Conservation (phyloP, 169 alveolate species). For the Toxoplasma gondii region DNA sequence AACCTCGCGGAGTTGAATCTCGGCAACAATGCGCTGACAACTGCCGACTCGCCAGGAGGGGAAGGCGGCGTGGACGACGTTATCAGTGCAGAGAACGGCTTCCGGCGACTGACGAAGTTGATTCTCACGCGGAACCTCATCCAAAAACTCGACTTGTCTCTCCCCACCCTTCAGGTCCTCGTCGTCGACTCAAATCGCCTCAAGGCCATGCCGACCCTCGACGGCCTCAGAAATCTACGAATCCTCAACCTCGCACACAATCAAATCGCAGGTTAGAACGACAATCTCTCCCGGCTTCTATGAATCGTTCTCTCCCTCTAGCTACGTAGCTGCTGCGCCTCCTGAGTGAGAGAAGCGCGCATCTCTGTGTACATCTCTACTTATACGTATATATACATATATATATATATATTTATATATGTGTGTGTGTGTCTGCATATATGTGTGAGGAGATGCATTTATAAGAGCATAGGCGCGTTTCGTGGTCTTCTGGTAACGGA, state of each 20-base stretch:
- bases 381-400: too few species aligned
- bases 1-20: conserved; percentile 32
- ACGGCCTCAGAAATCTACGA: conserved; percentile 36
- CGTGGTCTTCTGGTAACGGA: too few species aligned
- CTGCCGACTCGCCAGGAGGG: neutral
- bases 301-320: neutral
- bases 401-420: too few species aligned
- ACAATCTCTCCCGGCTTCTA: neutral
- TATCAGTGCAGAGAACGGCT: conserved; percentile 40
- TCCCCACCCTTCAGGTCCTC: conserved; percentile 45
- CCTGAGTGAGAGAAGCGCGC: too few species aligned
- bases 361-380: too few species aligned
- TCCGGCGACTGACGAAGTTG: conserved; percentile 31
- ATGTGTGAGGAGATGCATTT: too few species aligned
- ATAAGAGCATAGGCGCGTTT: too few species aligned
- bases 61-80: conserved; percentile 24
- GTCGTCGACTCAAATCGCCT: conserved; percentile 51
- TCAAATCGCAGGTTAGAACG: conserved; percentile 29
- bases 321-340: neutral
- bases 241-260: conserved; percentile 59
- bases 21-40: conserved; percentile 43
- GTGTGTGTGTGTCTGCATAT: too few species aligned
- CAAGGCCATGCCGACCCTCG: conserved; percentile 38
- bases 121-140: conserved; percentile 36
- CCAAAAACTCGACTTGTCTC: neutral